Evolutionary conservation across 768 basidiomycete genomes (phyloP).

Genomic region (Pholiota microspora): DNA sequence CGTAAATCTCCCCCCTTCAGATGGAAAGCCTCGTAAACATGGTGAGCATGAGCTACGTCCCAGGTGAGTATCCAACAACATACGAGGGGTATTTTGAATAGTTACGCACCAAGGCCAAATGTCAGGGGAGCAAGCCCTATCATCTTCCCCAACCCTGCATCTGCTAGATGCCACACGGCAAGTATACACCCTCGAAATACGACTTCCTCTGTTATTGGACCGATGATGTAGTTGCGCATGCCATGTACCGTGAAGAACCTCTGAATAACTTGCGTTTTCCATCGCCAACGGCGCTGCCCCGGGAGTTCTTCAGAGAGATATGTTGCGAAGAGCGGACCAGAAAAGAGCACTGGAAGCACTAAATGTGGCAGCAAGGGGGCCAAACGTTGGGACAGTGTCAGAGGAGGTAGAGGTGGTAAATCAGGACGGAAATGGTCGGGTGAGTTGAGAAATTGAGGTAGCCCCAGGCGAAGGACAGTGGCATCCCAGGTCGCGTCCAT

Average conservation of each 20-base stretch:
- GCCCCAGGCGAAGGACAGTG: conserved; percentile 41
- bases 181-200: conserved; percentile 88
- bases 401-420: neutral
- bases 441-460: conserved; percentile 12
- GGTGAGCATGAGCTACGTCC: conserved; percentile 83
- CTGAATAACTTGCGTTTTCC: conserved; percentile 34
- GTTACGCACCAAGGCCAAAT: conserved; percentile 78
- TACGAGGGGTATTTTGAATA: neutral
- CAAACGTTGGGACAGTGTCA: neutral
- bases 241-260: conserved; percentile 55
- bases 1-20: conserved; percentile 62
- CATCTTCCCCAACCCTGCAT: conserved; percentile 52
- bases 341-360: conserved; percentile 69
- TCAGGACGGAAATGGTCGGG: neutral
- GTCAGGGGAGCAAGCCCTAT: conserved; percentile 80
- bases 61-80: neutral
- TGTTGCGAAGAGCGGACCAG: conserved; percentile 70
- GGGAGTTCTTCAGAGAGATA: conserved; percentile 50
- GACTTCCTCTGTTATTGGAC: conserved; percentile 88
- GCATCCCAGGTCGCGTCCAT: conserved; percentile 19
- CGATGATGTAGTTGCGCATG: conserved; percentile 65
- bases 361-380: conserved; percentile 48
- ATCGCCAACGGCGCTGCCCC: conserved; percentile 50
- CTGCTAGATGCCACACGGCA: conserved; percentile 66
- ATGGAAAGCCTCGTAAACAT: conserved; percentile 84